Conservation (phyloP, 2,329 filamentous ascomycete species). For the Trichoderma harzianum region DNA sequence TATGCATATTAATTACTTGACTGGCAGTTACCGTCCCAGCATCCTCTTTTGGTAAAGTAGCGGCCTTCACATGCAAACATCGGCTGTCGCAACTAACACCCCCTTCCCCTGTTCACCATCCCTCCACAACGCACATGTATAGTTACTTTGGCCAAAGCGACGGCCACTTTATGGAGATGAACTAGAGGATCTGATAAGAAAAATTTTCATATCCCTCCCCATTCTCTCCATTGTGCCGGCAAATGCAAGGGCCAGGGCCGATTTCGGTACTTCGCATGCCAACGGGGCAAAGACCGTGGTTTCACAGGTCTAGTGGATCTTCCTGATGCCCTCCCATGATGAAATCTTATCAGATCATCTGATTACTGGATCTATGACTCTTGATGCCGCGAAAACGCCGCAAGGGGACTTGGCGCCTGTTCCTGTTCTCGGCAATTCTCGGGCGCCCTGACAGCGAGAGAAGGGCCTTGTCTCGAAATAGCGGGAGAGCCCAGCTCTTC, state of each 20-base stretch:
- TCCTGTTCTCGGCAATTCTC: conserved; percentile 5
- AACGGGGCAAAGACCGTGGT: background rate
- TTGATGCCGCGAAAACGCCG: background rate
- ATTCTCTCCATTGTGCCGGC: background rate
- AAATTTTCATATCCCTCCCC: background rate
- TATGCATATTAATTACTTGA: background rate
- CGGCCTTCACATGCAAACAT: background rate
- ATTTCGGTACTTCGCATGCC: background rate
- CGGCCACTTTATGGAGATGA: background rate
- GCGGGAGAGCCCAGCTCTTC: background rate
- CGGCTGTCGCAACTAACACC: background rate
- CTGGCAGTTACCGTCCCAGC: background rate
- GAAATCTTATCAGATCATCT: conserved; percentile 46
- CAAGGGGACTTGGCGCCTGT: background rate
- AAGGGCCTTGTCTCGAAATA: background rate
- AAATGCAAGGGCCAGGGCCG: background rate
- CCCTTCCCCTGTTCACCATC: background rate
- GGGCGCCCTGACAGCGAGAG: background rate
- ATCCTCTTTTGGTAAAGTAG: background rate
- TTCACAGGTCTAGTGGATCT: background rate
- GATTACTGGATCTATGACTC: conserved; percentile 36
- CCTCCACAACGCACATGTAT: background rate
- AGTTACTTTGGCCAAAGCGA: background rate
- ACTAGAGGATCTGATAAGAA: conserved; percentile 9
- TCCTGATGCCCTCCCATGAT: background rate